Conservation (phyloP, 768 basidiomycete genomes). For the Lentinula edodes region DNA sequence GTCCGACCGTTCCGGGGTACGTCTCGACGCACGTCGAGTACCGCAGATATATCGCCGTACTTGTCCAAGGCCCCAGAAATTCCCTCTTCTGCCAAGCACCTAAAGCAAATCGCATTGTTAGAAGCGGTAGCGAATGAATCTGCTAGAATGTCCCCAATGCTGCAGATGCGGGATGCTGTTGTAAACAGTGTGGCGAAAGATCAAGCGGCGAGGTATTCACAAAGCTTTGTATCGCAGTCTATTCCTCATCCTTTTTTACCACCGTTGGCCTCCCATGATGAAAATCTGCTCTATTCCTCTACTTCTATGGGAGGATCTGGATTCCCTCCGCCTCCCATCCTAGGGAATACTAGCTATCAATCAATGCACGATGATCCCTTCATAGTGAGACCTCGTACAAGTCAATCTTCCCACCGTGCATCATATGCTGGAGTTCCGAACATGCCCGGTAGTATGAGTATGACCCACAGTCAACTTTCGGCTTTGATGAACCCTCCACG, state of each 20-base stretch:
- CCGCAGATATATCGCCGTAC: constrained; percentile 69
- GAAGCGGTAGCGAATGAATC: constrained; percentile 74
- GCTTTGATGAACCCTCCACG: constrained; percentile 34
- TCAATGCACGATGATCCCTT: constrained; percentile 23
- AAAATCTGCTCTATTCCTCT: constrained; percentile 4
- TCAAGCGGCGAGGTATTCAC: background rate
- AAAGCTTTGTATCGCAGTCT: constrained; percentile 1
- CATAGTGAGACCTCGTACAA: constrained; percentile 43
- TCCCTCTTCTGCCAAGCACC: constrained; percentile 52
- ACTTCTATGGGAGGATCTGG: background rate
- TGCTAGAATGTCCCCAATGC: constrained; percentile 49
- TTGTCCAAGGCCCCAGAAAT: constrained; percentile 49
- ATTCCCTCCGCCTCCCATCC: constrained; percentile 3
- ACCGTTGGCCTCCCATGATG: constrained; percentile 1
- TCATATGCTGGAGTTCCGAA: constrained; percentile 2
- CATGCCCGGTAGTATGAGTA: constrained; percentile 34
- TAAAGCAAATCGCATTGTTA: constrained; percentile 67
- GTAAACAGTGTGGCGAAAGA: background rate
- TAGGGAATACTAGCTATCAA: constrained; percentile 3
- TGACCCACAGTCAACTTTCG: constrained; percentile 48
- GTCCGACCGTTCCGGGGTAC: constrained; percentile 8
- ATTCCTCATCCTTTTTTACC: constrained; percentile 3
- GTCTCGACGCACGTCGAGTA: constrained; percentile 39
- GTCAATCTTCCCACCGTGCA: constrained; percentile 35
- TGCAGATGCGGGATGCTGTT: constrained; percentile 16